Base-by-base conservation (phyloP, 495 filamentous ascomycete genomes). In the Hypoxylon lienhwacheense region DNA sequence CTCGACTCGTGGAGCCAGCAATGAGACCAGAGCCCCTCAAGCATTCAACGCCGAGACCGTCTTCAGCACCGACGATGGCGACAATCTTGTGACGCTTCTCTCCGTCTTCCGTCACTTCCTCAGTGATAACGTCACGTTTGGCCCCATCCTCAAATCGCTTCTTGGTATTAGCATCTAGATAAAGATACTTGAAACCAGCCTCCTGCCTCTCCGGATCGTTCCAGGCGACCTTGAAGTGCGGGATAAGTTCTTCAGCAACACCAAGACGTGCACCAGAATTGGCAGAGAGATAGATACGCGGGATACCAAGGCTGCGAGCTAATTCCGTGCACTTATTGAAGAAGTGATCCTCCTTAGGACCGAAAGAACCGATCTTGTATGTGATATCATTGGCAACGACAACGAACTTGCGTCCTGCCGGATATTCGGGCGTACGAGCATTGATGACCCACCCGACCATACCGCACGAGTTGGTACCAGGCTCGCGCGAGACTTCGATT, bases 181-280 rank as follows among this genome's bases (percentile, higher is more conserved):
- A 98, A n/a, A 98, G 85, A 71, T 98, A 98, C 71, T 93, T 93
- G 82, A 98, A 97, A 37, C 93, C 93, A 53, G 85, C 78, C 72
- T 97, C 90, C 7, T 89, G 95, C 68, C 85, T 90, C 39, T 70
- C 74, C 1, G 81, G 67, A 66, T 97, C 86, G 64, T 97, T 97
- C 92, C 92, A 98, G 10, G 93, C 93, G 33, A 96, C 93, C 33
- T 82, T 87, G 80, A 97, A 95, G 75, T 95, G 89, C 17, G 93
- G 93, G 67, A 98, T 95, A 53, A 98, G 74, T 77, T 97, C 93
- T 55, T 96, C 90, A 48, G 93, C 93, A 76, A 98, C 87, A 63
- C 93, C 93, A 60, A 98, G 88, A 66, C 95, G 91, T 47, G 93
- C 93, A 83, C 93, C 93, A n/a, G 93, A 98, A 81, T 98, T 98